A percentile compares a stretch with the other conserved stretches of the same genome.
phyloP scores from a whole-genome alignment of 179 eudicot genomes.

The Vitellaria paradoxa region DNA sequence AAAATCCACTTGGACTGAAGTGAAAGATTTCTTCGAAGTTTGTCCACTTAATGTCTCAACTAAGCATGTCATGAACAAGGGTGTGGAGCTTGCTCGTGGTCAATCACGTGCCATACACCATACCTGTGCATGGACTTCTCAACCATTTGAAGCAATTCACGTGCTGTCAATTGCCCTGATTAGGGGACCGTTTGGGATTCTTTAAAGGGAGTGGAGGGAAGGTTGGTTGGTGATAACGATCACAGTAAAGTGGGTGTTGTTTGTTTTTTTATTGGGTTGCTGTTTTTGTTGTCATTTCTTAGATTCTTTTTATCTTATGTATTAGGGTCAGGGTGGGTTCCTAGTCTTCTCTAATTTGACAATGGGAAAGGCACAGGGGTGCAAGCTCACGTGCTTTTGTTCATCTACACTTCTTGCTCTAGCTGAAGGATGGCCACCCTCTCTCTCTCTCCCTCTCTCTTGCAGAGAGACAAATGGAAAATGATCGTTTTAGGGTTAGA shows the following conservation, averaged over 20 bases:
- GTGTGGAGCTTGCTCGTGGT: conserved; percentile 7
- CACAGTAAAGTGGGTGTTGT: not conserved
- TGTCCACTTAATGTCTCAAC: not conserved
- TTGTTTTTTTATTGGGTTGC: not conserved
- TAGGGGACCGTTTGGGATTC: conserved; percentile 6
- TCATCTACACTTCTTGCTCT: conserved; percentile 1
- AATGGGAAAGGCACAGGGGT: not conserved
- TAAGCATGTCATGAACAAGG: not conserved
- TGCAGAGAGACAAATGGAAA: not conserved
- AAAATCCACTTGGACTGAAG: not conserved
- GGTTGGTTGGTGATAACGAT: not conserved
- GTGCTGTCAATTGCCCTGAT: not conserved
- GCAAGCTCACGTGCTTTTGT: conserved; percentile 4
- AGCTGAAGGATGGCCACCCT: not conserved
- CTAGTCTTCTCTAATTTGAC: not conserved
- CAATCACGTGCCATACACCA: conserved; percentile 4
- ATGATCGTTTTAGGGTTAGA: not conserved
- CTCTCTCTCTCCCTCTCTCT: not conserved
- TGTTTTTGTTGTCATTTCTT: not conserved
- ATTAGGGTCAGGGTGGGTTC: not conserved
- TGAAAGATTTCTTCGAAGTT: not conserved
- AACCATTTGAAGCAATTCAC: too few relatives aligned
- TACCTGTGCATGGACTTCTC: not conserved
- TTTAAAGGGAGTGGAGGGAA: not conserved
- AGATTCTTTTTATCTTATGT: not conserved